phyloP scores from a whole-genome alignment of 2,329 filamentous ascomycete species.

The Dothideomycetes sp. region DNA sequence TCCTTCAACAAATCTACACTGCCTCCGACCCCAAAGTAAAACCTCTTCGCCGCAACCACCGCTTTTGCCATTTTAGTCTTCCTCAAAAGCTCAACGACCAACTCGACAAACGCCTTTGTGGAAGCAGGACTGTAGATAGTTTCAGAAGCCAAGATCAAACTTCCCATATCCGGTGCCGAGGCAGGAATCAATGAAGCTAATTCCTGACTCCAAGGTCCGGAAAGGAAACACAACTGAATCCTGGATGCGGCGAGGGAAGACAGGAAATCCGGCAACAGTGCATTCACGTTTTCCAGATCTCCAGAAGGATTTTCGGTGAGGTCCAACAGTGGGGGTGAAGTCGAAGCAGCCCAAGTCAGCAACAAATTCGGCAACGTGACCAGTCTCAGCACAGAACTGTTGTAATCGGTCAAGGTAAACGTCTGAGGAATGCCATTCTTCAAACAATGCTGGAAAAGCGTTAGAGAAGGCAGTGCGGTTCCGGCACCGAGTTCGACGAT shows the following conservation, averaged over 20 bases:
- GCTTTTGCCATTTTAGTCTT: slow-evolving; percentile 48
- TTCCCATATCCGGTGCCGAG: slow-evolving; percentile 30
- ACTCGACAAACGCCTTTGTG: slow-evolving; percentile 58
- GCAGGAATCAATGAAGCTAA: slow-evolving; percentile 51
- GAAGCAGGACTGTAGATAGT: slow-evolving; percentile 75
- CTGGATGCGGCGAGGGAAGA: slow-evolving; percentile 40
- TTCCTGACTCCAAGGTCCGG: slow-evolving; percentile 59
- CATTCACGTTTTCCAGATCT: slow-evolving; percentile 56
- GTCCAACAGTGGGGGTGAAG: slow-evolving; percentile 15
- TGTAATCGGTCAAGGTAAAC: slow-evolving; percentile 70
- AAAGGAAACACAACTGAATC: slow-evolving; percentile 58
- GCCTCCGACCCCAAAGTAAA: slow-evolving; percentile 79
- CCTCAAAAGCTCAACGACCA: slow-evolving; percentile 50
- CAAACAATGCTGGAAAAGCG: slow-evolving; percentile 57
- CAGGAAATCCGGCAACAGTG: slow-evolving; percentile 51
- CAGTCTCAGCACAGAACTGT: slow-evolving; percentile 64
- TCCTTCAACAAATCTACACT: slow-evolving; percentile 64
- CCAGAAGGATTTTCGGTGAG: slow-evolving; percentile 13
- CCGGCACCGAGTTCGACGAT: slow-evolving; percentile 63
- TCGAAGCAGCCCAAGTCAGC: slow-evolving; percentile 48
- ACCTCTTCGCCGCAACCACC: slow-evolving; percentile 64
- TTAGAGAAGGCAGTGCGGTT: slow-evolving; percentile 62
- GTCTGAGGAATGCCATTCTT: slow-evolving; percentile 42
- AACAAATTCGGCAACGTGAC: slow-evolving; percentile 73
- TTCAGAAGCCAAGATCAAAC: slow-evolving; percentile 62